Percentiles rank a stretch among this genome's conserved stretches.
Evolutionary conservation across 2,329 filamentous ascomycete species (phyloP).

Genomic region (Ceratocystis variospora): DNA sequence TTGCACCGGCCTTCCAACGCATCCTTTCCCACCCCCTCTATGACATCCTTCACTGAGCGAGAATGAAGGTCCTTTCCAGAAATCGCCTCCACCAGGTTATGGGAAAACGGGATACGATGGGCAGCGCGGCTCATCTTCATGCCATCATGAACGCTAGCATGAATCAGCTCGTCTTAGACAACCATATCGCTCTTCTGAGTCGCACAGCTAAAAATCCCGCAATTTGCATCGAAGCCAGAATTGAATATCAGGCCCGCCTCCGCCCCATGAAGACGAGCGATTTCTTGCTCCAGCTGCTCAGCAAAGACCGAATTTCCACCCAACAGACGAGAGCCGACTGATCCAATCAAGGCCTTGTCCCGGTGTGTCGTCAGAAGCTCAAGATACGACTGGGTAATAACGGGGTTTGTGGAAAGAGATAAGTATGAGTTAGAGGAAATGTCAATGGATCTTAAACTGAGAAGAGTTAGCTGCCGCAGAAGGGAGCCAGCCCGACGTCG

Average conservation of each 20-base stretch:
- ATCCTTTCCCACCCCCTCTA: slow-evolving; percentile 25
- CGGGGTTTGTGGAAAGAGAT: slow-evolving; percentile 46
- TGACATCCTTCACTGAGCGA: neutral
- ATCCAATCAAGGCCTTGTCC: slow-evolving; percentile 29
- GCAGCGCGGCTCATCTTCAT: slow-evolving; percentile 51
- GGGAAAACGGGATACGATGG: slow-evolving; percentile 37
- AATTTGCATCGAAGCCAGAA: slow-evolving; percentile 53
- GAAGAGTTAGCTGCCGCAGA: neutral
- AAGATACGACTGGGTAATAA: slow-evolving; percentile 34
- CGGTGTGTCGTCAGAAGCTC: slow-evolving; percentile 44
- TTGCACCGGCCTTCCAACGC: slow-evolving; percentile 32
- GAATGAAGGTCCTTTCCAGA: slow-evolving; percentile 4
- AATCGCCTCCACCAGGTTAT: slow-evolving; percentile 35
- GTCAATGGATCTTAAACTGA: slow-evolving; percentile 36
- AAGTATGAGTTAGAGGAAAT: slow-evolving; percentile 72
- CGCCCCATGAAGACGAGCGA: slow-evolving; percentile 36
- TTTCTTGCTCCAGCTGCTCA: slow-evolving; percentile 33
- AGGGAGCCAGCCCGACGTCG: neutral
- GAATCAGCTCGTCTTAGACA: slow-evolving; percentile 61
- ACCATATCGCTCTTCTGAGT: slow-evolving; percentile 49
- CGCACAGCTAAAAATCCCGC: slow-evolving; percentile 46
- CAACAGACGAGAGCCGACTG: slow-evolving; percentile 39
- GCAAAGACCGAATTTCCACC: slow-evolving; percentile 37
- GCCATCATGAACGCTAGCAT: slow-evolving; percentile 66
- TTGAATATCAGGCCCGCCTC: slow-evolving; percentile 38